phyloP scores from a whole-genome alignment of 768 basidiomycete genomes.

The Dendrothele bispora region DNA sequence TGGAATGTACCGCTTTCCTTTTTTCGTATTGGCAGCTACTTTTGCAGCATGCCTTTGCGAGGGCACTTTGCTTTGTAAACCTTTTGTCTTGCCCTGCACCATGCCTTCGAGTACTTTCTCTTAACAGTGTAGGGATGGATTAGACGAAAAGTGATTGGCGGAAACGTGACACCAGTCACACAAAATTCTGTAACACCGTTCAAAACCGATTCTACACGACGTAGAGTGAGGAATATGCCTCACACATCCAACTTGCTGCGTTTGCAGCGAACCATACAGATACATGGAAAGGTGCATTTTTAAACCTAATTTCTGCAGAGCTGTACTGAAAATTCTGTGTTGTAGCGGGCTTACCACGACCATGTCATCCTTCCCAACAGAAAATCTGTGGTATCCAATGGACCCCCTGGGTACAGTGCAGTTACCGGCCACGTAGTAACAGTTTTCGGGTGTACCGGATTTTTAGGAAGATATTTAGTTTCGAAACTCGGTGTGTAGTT shows the following conservation, averaged over 20 bases:
- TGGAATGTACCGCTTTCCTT: slow-evolving; percentile 74
- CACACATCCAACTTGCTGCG: slow-evolving; percentile 48
- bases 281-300: slow-evolving; percentile 43
- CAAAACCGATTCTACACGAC: no score
- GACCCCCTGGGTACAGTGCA: slow-evolving; percentile 82
- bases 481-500: slow-evolving; percentile 79
- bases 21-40: slow-evolving; percentile 71
- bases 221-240: slow-evolving; percentile 38
- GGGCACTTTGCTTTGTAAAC: slow-evolving; percentile 57
- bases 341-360: slow-evolving; percentile 76
- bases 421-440: slow-evolving; percentile 91
- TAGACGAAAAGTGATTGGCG: not conserved
- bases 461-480: slow-evolving; percentile 92
- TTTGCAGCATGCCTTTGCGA: slow-evolving; percentile 61
- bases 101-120: no score
- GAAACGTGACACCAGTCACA: not conserved
- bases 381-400: slow-evolving; percentile 73
- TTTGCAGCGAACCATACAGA: slow-evolving; percentile 49
- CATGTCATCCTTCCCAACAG: slow-evolving; percentile 50
- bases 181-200: no score
- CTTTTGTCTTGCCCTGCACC: slow-evolving; percentile 88
- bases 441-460: slow-evolving; percentile 96
- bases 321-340: slow-evolving; percentile 9
- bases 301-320: slow-evolving; percentile 1
- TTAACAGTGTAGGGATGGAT: no score